phyloP scores from a whole-genome alignment of 805 yeast species.

The Wickerhamomyces alni region DNA sequence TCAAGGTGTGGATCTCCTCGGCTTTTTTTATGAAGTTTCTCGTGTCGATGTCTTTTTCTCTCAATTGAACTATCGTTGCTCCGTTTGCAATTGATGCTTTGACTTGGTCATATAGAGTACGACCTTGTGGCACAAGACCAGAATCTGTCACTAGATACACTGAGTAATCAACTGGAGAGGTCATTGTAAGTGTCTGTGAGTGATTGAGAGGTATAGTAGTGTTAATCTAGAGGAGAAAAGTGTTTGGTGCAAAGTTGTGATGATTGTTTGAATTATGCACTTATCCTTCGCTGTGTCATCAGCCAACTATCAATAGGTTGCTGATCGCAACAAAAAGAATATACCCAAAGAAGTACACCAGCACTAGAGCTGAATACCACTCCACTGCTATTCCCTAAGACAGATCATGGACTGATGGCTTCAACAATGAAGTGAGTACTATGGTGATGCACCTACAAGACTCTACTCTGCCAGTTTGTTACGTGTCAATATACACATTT shows the following conservation, averaged over 20 bases:
- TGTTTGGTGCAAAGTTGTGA: background rate
- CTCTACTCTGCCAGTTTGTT: no score
- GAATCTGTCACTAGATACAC: constrained; percentile 79
- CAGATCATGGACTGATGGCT: no score
- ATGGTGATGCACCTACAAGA: background rate
- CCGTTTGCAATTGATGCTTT: constrained; percentile 61
- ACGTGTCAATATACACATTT: no score
- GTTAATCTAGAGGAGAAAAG: no score
- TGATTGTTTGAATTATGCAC: background rate
- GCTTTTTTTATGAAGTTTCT: constrained; percentile 63
- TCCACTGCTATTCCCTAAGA: no score
- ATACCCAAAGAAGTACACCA: no score
- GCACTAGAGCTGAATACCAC: no score
- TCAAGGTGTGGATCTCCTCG: constrained; percentile 49
- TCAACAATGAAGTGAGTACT: background rate
- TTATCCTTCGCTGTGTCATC: background rate
- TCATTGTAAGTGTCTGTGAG: no score
- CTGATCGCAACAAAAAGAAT: no score
- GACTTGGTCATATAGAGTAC: constrained; percentile 55
- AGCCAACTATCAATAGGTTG: no score
- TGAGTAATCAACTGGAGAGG: constrained; percentile 39
- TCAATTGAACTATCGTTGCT: constrained; percentile 72
- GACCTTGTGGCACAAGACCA: constrained; percentile 58
- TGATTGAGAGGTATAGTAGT: no score
- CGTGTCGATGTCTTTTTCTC: constrained; percentile 74